phyloP scores from a whole-genome alignment of 371 early-diverging fungal species.

The Dichotomocladium elegans region DNA sequence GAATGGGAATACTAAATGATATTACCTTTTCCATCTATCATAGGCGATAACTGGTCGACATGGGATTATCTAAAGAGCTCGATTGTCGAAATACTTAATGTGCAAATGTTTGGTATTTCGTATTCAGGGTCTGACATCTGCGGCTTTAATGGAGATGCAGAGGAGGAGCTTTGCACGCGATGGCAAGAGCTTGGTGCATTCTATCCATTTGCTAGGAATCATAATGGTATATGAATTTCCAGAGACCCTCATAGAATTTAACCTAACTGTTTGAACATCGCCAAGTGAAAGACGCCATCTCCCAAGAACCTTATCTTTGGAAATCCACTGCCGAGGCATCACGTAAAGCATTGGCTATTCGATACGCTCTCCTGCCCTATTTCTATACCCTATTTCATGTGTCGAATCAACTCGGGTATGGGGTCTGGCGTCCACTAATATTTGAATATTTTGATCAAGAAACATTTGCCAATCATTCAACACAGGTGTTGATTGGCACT shows the following conservation, averaged over 20 bases:
- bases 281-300: slow-evolving; percentile 22
- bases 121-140: slow-evolving; percentile 71
- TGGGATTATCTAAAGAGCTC: slow-evolving; percentile 55
- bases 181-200: slow-evolving; percentile 76
- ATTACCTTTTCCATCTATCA: background rate
- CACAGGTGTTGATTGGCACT: slow-evolving; percentile 33
- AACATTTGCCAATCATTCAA: slow-evolving; percentile 15
- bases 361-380: slow-evolving; percentile 66
- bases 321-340: slow-evolving; percentile 38
- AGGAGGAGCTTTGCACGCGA: slow-evolving; percentile 58
- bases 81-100: slow-evolving; percentile 56
- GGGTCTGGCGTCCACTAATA: slow-evolving; percentile 43
- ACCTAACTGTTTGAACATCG: background rate
- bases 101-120: slow-evolving; percentile 67
- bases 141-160: slow-evolving; percentile 61
- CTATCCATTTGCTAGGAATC: slow-evolving; percentile 76
- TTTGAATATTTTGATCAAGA: slow-evolving; percentile 30
- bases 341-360: slow-evolving; percentile 48
- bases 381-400: slow-evolving; percentile 64
- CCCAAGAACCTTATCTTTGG: slow-evolving; percentile 62
- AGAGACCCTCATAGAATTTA: background rate
- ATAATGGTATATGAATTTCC: slow-evolving; percentile 34
- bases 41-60: slow-evolving; percentile 53
- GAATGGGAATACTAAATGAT: no score
- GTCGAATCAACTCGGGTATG: slow-evolving; percentile 40